Percentiles rank a stretch among this genome's conserved stretches.
phyloP scores from a whole-genome alignment of 352 stramenopile genomes.

The Thalassiosira pacifica region DNA sequence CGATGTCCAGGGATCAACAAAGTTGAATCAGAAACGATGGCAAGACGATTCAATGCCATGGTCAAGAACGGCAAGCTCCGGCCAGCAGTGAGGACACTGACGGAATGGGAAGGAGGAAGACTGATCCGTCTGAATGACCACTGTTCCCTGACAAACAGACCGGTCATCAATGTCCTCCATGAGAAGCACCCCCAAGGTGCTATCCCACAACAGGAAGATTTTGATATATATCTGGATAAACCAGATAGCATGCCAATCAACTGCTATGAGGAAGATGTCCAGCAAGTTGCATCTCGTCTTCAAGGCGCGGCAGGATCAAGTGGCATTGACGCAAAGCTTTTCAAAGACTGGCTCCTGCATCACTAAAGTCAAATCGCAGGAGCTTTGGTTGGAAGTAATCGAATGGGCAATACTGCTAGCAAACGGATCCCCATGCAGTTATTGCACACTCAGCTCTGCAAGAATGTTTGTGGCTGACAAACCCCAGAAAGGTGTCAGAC shows the following conservation, averaged over 20 bases:
- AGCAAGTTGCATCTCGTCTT: slow-evolving; percentile 16
- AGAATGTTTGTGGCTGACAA: slow-evolving; percentile 5
- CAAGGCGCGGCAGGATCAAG: slow-evolving; percentile 23
- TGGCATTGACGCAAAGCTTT: slow-evolving; percentile 16
- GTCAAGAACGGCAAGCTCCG: slow-evolving; percentile 39
- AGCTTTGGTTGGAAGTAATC: slow-evolving; percentile 2
- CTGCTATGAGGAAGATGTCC: slow-evolving; percentile 39
- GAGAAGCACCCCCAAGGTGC: slow-evolving; percentile 30
- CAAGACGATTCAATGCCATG: slow-evolving; percentile 21
- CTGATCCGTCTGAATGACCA: slow-evolving; percentile 29
- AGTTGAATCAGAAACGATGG: background rate
- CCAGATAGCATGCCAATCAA: background rate
- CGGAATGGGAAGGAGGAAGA: background rate
- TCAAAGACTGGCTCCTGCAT: slow-evolving; percentile 40
- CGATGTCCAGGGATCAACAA: background rate
- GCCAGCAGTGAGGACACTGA: slow-evolving; percentile 21
- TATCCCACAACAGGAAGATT: slow-evolving; percentile 2
- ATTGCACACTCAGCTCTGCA: slow-evolving; percentile 27
- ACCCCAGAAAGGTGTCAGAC: background rate
- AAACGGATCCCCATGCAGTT: too few species aligned
- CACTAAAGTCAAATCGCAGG: background rate
- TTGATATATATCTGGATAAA: slow-evolving; percentile 11
- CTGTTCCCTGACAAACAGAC: slow-evolving; percentile 23
- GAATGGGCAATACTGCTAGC: too few species aligned
- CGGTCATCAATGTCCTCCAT: slow-evolving; percentile 38